Percentiles rank a stretch among this genome's conserved stretches.
Evolutionary conservation across 208 protist genomes (phyloP).

Genomic region (Leptomonas seymouri): DNA sequence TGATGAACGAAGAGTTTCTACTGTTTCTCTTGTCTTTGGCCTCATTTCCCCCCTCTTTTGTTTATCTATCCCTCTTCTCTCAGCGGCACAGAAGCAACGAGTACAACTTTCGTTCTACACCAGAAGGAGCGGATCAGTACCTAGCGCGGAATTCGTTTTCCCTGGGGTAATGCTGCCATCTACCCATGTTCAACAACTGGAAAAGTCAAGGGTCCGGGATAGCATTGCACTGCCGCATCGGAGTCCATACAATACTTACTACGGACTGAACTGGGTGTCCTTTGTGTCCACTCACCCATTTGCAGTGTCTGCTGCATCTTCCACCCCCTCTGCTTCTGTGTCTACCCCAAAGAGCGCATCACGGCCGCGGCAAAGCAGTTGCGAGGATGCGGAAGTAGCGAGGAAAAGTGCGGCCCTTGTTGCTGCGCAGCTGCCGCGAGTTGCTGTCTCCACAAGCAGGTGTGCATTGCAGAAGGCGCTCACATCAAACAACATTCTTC

Average conservation of each 20-base stretch:
- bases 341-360: neutral
- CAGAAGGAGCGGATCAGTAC: no score
- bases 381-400: neutral
- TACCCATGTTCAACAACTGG: neutral
- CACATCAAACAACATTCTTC: neutral
- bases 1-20: no score
- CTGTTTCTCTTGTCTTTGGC: no score
- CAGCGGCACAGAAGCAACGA: no score
- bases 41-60: no score
- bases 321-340: neutral
- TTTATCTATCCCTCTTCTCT: no score
- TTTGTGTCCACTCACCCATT: constrained; percentile 14
- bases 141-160: no score
- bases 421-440: constrained; percentile 14
- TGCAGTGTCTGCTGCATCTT: neutral
- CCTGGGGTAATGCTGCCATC: neutral
- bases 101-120: no score
- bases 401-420: neutral
- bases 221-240: neutral
- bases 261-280: constrained; percentile 28
- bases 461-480: neutral
- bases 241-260: neutral
- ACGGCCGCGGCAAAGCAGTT: neutral
- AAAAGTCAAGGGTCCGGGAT: no score
- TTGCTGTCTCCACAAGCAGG: neutral